Conservation (phyloP, 139 green algal species). For the Volvox africanus region DNA sequence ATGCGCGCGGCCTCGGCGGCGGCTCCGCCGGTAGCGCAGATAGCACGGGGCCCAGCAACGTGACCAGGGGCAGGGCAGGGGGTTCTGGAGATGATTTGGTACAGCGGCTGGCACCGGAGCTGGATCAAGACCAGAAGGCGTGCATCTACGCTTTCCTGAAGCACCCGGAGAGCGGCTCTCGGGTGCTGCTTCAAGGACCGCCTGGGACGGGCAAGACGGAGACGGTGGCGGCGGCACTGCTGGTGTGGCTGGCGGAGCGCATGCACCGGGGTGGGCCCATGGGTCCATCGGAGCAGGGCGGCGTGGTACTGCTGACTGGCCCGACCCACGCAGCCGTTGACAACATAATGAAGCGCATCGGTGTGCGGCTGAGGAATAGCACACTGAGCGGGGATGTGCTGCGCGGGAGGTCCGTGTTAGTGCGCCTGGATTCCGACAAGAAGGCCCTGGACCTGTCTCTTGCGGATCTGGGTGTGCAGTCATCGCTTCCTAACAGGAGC, state of each 20-base stretch:
- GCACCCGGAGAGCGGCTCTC: background rate
- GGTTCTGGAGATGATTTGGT: too few species aligned
- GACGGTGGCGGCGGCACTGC: slow-evolving; percentile 4
- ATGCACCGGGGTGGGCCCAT: slow-evolving; percentile 6
- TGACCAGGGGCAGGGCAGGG: too few species aligned
- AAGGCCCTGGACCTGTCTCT: background rate
- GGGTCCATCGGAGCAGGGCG: background rate
- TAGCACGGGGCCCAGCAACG: too few species aligned
- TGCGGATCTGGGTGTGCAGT: background rate
- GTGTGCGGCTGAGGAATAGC: background rate
- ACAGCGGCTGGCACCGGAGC: too few species aligned
- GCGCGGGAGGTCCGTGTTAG: background rate
- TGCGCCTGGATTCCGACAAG: background rate
- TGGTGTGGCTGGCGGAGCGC: slow-evolving; percentile 11
- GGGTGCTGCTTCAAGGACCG: slow-evolving; percentile 17
- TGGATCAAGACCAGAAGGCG: slow-evolving; percentile 18
- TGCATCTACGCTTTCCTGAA: background rate
- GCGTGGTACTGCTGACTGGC: slow-evolving; percentile 16
- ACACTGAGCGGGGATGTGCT: too few species aligned
- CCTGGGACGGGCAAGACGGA: slow-evolving; percentile 50
- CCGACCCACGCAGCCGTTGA: slow-evolving; percentile 40
- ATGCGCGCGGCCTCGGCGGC: too few species aligned
- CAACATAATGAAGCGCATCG: slow-evolving; percentile 12
- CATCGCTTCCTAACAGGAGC: background rate
- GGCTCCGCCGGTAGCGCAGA: too few species aligned